Percentiles rank a stretch among this genome's conserved stretches.
These are phyloP conservation scores for Hericium rajendrae DNA, from an alignment of 768 basidiomycete genomes.

Conservation along the genomic window DNA sequence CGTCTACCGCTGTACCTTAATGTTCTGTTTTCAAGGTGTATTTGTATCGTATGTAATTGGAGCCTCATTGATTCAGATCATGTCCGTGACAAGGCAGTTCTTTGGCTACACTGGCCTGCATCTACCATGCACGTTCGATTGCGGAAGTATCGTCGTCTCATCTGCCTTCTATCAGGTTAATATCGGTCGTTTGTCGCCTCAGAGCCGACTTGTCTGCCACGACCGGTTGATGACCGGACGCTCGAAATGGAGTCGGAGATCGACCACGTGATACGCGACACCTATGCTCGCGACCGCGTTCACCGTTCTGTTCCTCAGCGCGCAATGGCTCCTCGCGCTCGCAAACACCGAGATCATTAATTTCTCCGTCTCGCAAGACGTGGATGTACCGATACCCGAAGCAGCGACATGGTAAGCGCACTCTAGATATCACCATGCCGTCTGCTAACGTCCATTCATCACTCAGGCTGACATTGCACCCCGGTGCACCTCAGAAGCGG, in stretches of 20 bases:
- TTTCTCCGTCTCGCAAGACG: conserved; percentile 29
- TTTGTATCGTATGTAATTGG: too few species aligned
- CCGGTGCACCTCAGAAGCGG: conserved; percentile 14
- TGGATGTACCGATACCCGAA: conserved; percentile 19
- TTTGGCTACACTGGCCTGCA: too few species aligned
- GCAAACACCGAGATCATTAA: conserved; percentile 64
- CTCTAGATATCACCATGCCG: not conserved
- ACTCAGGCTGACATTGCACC: not conserved
- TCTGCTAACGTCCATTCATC: not conserved
- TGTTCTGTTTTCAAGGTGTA: too few species aligned
- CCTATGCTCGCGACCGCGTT: not conserved
- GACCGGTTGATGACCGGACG: too few species aligned
- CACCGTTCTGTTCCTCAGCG: not conserved
- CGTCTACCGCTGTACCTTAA: too few species aligned
- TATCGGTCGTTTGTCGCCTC: too few species aligned
- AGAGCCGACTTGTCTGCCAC: too few species aligned
- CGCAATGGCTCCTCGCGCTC: not conserved
- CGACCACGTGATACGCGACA: not conserved
- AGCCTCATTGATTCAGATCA: too few species aligned
- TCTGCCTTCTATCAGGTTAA: too few species aligned
- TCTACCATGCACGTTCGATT: too few species aligned
- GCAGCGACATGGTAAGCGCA: conserved; percentile 16
- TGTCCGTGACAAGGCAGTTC: too few species aligned
- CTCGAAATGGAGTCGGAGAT: not conserved
- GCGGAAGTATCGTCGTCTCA: too few species aligned